These are phyloP conservation scores for Tuber calosporum DNA, from an alignment of 495 filamentous ascomycete genomes.

Conservation along the genomic window DNA sequence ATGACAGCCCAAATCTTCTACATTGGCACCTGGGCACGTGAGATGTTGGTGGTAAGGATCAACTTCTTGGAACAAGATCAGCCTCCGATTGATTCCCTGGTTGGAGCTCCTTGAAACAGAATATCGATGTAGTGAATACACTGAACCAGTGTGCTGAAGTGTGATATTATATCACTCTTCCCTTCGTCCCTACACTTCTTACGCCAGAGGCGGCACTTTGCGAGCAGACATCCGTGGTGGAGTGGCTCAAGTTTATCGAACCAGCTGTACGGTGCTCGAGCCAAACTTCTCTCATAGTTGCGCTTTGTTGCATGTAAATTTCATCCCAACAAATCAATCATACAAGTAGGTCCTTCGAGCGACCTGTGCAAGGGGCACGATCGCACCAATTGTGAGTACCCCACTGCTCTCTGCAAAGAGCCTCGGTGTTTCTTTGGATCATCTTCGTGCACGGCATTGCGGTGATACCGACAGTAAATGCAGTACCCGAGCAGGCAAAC, in stretches of 20 bases:
- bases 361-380: not conserved
- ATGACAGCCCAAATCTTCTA: not conserved
- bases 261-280: not conserved
- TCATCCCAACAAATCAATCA: not conserved
- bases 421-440: not conserved
- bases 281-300: not conserved
- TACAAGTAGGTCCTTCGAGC: not conserved
- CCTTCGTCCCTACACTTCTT: not conserved
- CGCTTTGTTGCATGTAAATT: not conserved
- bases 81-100: not conserved
- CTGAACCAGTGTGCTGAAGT: not conserved
- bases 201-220: not conserved
- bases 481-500: not conserved
- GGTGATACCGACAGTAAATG: not conserved
- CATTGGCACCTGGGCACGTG: not conserved
- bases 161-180: not conserved
- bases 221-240: not conserved
- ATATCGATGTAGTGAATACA: not conserved
- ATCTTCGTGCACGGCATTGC: not conserved
- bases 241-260: not conserved
- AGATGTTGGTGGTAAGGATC: not conserved
- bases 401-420: not conserved
- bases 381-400: not conserved
- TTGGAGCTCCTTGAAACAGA: constrained; percentile 4
- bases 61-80: not conserved